A percentile compares a stretch with the other conserved stretches of the same genome.
These are phyloP conservation scores for Colletotrichum liriopes DNA, from an alignment of 2,329 filamentous ascomycete genomes.

Conservation along the genomic window DNA sequence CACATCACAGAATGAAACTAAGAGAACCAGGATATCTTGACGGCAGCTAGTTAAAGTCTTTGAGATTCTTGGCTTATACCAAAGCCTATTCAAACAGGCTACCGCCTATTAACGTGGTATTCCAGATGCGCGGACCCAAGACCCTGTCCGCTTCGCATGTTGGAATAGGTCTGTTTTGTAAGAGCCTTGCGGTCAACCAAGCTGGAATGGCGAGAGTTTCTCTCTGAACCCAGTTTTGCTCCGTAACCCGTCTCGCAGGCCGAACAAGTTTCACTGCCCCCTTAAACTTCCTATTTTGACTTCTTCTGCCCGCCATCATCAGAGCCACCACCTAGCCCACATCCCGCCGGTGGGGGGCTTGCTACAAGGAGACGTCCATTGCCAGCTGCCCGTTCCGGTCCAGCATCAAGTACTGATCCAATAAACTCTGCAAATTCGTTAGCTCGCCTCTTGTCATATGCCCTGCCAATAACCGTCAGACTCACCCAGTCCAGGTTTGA, in stretches of 20 bases:
- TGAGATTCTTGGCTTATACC: neutral
- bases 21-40: neutral
- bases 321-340: neutral
- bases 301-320: neutral
- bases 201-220: neutral
- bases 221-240: too few relatives aligned
- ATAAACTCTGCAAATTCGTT: constrained; percentile 45
- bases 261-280: neutral
- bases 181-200: neutral
- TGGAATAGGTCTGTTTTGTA: too few relatives aligned
- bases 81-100: neutral
- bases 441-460: neutral
- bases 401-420: constrained; percentile 49
- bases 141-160: neutral
- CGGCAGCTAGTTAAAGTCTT: neutral
- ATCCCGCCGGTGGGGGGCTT: too few relatives aligned
- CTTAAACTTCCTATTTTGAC: neutral
- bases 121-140: neutral
- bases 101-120: too few relatives aligned
- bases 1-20: neutral
- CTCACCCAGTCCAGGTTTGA: constrained; percentile 60
- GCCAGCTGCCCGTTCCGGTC: constrained; percentile 22
- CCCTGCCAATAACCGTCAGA: neutral
- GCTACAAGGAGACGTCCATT: neutral
- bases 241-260: neutral